Evolutionary conservation across 805 yeast genomes (phyloP), one percentile per base, ranked within the genome.

Genomic region (Yarrowia sp.): DNA sequence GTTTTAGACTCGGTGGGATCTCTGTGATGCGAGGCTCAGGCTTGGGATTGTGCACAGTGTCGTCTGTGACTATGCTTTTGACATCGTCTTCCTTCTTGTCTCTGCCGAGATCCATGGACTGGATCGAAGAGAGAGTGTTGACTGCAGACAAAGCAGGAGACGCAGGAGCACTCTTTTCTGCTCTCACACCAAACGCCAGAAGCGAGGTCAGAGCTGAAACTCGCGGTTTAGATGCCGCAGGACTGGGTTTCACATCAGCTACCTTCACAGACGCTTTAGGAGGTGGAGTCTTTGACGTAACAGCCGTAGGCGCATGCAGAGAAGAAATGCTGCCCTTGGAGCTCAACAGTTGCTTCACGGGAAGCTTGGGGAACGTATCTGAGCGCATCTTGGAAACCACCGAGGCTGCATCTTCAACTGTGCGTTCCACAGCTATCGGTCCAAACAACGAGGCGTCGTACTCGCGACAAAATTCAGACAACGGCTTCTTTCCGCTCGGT

Each of bases 381-480:
- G 58, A 51, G 2, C 58, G 31, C 58, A 51, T 51, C 8, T 35
- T 51, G 27, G 42, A 35, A 13, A 51, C 42, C 13, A 51, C 58
- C 1, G 58, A 33, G 7, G 58, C 41, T 4, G 58, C 42, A 51
- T 55, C 47, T 10, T 55, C 61, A 14, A 39, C 47, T 13, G 47
- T 14, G 9, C 36, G 18, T 7, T 55, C 61, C 10, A 55, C 47
- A 6, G 61, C 36, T 5, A 55, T 31, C 0, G 61, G 61, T 12
- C 61, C 61, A 27, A 55, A 55, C 19, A 55, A n/a, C 3, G 61
- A 38, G 2, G 61, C 71, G 68, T 93, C 98, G 68, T 89, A 88
- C 1, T 74, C 75, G 29, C 81, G 82, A 87, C 90, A 88, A 6
- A 85, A 80, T 35, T 84, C 86, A 0, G 79, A 66, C 35, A 86